Percentiles rank a stretch among this genome's conserved stretches.
These are phyloP conservation scores for Pelargonium exstipulatum DNA, from an alignment of 441 rosid genomes.

Conservation along the genomic window DNA sequence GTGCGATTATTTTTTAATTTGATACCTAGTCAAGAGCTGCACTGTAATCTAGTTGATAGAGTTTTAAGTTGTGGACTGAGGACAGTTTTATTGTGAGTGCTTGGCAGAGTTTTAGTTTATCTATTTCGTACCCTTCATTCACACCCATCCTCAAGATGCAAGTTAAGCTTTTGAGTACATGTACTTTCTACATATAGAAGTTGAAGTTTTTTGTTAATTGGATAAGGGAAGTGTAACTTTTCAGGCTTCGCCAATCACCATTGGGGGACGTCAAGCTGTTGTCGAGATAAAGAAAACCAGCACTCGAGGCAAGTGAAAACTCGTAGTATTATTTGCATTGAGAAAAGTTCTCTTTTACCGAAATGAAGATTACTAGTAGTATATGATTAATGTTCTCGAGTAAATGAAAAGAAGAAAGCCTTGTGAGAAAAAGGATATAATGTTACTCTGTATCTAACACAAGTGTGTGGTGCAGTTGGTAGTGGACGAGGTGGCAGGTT, in stretches of 20 bases:
- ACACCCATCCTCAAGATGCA: too few species aligned
- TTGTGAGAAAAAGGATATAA: not conserved
- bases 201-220: not conserved
- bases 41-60: too few species aligned
- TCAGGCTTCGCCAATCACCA: constrained; percentile 58
- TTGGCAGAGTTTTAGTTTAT: too few species aligned
- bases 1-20: too few species aligned
- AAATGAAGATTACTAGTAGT: too few species aligned
- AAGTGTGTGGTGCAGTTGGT: constrained; percentile 31
- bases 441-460: too few species aligned
- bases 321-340: not conserved
- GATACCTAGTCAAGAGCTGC: too few species aligned
- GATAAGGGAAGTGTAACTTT: constrained; percentile 12
- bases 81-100: too few species aligned
- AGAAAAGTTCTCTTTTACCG: not conserved
- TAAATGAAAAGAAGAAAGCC: not conserved
- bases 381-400: not conserved
- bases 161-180: not conserved
- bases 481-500: constrained; percentile 44
- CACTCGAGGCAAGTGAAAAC: constrained; percentile 36
- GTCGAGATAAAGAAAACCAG: constrained; percentile 53
- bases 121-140: too few species aligned
- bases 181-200: not conserved
- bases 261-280: constrained; percentile 42
- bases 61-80: too few species aligned